Base-by-base conservation (phyloP, 192 early-diverging fungal genomes). In the Coemansia sp. region DNA sequence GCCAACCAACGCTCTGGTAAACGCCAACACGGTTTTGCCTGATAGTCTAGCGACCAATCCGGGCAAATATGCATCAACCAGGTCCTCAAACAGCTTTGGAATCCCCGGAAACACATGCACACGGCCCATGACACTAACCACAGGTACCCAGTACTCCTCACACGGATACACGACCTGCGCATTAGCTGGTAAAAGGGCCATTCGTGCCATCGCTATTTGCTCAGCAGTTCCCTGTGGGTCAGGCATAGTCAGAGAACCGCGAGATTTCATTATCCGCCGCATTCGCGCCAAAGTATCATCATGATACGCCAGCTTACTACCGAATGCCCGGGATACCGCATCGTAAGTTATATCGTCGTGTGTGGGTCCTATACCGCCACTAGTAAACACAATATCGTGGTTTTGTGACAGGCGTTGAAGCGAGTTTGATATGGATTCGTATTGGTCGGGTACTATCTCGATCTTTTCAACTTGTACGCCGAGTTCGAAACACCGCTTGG, bases 311-410 rank as follows among this genome's bases (percentile, higher is more conserved):
- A 93, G 74, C n/a, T 63, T n/a, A 32, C 73, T 47, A 64, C 72
- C 70, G 68, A 86, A 92, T 6, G 91, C 87, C 30, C 64, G 67
- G 8, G 88, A 90, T 4, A 93, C 70, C 1, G 90, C 80, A 19
- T 64, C 63, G 68, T 93, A 91, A 0, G 87, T 91, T 40, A 91
- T 88, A 67, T 91, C 87, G 60, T 90, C 89, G 68, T 89, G 86
- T 0, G 90, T 90, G 4, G 87, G 86, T 39, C 91, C 90, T 46
- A 92, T 91, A 9, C 92, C 92, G 30, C 92, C 92, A 65, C 83
- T 88, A 23, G 92, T 93, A 61, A 93, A 84, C 16, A 92, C 92
- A 16, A 88, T 64, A 63, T 84, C 76, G 70, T 83, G 86, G 6
- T 46, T 58, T 8, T 43, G 60, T 3, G 87, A 85, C 13, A 93